Base-by-base conservation (phyloP, 306 rosid genomes). In the Lathyrus aphaca region DNA sequence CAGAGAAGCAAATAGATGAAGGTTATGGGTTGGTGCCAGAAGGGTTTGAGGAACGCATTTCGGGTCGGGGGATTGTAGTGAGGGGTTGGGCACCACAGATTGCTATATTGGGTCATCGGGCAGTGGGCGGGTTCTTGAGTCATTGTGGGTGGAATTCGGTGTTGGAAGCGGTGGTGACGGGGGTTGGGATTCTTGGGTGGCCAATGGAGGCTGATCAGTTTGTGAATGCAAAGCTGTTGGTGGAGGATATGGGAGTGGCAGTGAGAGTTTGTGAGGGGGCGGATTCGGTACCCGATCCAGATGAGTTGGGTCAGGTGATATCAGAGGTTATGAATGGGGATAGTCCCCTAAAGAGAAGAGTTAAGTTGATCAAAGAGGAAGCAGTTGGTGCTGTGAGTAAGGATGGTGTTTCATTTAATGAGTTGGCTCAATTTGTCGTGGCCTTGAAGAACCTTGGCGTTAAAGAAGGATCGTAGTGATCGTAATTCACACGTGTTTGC, bases 121-220 rank as follows among this genome's bases (percentile, higher is more conserved):
- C 2, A 0, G 83, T 80, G 65, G 83, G 83, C 0, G 83, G 83
- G 38, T 80, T 80, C 8, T 5, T 80, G 59, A 74, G 80, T 27
- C 83, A 80, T 15, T 80, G 83, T 0, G 83, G 83, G 4, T 80
- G 83, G 83, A 80, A 80, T 48, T 80, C 95, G 44, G 79, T 81
- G 67, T 13, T 81, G 44, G 97, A 91, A 58, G 86, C 79, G 1
- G 27, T 80, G 17, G 80, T 16, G 13, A 73, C 72, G 0, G 95
- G 95, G 25, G 89, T 73, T 15, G 72, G 44, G 29, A 68, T 88
- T 0, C 4, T 91, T 53, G 95, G 85, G 1, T 91, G 97, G 97
- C 97, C 97, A 1, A 88, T 91, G 95, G 92, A 91, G 68, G 95
- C 97, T 0, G 97, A 88, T 71, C 95, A 88, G 59, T 83, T 64